Percentiles rank a stretch among this genome's conserved stretches.
Evolutionary conservation across 2,329 filamentous ascomycete species (phyloP).

Genomic region (Fusarium palustre): DNA sequence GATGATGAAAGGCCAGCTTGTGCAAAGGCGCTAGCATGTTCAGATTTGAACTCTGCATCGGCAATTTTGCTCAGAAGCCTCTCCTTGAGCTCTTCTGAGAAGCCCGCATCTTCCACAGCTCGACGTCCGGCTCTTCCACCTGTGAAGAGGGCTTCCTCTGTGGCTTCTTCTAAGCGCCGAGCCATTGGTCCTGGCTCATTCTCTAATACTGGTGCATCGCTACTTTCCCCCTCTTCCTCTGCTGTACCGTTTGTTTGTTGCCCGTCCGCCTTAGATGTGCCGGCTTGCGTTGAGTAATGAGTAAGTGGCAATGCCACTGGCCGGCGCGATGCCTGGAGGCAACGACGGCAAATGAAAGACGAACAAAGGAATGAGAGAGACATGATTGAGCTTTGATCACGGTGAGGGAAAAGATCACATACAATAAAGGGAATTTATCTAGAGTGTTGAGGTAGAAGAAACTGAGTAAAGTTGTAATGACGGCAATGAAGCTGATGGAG

Average conservation of each 20-base stretch:
- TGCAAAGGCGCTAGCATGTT: slow-evolving; percentile 62
- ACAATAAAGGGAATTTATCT: background rate
- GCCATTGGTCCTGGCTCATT: slow-evolving; percentile 61
- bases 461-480: slow-evolving; percentile 18
- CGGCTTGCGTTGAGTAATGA: slow-evolving; percentile 37
- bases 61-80: slow-evolving; percentile 68
- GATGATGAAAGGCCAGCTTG: slow-evolving; percentile 63
- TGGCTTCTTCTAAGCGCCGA: slow-evolving; percentile 70
- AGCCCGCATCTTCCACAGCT: slow-evolving; percentile 71
- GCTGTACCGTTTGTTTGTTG: slow-evolving; percentile 3
- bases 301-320: slow-evolving; percentile 3
- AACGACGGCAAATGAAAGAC: slow-evolving; percentile 38
- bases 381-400: background rate
- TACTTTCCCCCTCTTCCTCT: background rate
- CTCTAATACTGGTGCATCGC: background rate
- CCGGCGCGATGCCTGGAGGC: slow-evolving; percentile 31
- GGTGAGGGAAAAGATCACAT: background rate
- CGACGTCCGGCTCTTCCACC: slow-evolving; percentile 70
- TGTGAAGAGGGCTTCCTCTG: slow-evolving; percentile 70
- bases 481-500: slow-evolving; percentile 19
- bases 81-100: slow-evolving; percentile 72
- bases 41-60: slow-evolving; percentile 64
- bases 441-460: background rate
- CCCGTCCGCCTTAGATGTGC: slow-evolving; percentile 5
- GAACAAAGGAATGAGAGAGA: background rate